These are phyloP conservation scores for Crithidia expoeki DNA, from an alignment of 208 protist species.

Conservation along the genomic window DNA sequence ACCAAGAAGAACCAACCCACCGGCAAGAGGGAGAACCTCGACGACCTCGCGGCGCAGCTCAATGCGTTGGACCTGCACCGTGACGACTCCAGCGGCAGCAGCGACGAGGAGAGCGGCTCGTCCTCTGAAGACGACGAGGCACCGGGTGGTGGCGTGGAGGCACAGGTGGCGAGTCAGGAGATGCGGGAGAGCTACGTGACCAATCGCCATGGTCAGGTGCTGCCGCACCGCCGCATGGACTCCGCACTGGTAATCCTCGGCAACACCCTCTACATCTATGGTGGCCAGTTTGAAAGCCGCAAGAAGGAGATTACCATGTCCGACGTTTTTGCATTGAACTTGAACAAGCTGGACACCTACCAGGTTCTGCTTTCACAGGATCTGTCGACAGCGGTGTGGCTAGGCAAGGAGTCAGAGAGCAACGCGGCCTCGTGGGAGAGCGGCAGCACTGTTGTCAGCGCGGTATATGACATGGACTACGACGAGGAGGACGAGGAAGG, in stretches of 20 bases:
- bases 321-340: conserved; percentile 87
- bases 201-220: conserved; percentile 62
- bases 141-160: conserved; percentile 3
- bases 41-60: conserved; percentile 66
- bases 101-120: conserved; percentile 27
- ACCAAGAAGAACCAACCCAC: conserved; percentile 14
- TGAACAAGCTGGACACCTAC: conserved; percentile 85
- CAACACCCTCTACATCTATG: conserved; percentile 87
- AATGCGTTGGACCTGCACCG: conserved; percentile 56
- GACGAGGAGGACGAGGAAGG: conserved; percentile 72
- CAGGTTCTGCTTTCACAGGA: conserved; percentile 82
- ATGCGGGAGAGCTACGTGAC: conserved; percentile 81
- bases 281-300: conserved; percentile 89
- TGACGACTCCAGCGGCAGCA: conserved; percentile 30
- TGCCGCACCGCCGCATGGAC: conserved; percentile 88
- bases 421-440: conserved; percentile 85
- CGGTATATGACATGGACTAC: conserved; percentile 78
- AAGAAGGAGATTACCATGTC: conserved; percentile 89
- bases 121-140: conserved; percentile 44
- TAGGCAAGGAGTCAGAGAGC: conserved; percentile 84
- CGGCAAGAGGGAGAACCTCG: conserved; percentile 23
- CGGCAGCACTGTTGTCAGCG: conserved; percentile 85
- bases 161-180: conserved; percentile 21
- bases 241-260: conserved; percentile 60
- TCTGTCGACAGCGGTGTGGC: conserved; percentile 77